These are phyloP conservation scores for Lipomyces japonicus DNA, from an alignment of 805 yeast species.

Conservation along the genomic window DNA sequence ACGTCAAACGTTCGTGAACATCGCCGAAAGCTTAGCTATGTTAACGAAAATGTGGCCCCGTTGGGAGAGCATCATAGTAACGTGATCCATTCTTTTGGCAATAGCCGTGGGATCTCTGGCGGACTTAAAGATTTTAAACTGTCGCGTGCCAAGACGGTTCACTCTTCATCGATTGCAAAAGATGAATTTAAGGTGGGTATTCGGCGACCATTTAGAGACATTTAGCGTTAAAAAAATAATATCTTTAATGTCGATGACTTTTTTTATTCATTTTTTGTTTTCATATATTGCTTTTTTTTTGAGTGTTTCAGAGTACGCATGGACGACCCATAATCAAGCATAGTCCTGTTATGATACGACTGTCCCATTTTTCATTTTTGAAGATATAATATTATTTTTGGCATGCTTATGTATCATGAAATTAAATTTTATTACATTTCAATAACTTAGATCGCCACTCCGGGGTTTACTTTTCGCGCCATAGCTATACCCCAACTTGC, in stretches of 20 bases:
- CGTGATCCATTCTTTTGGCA: neutral
- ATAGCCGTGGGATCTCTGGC: neutral
- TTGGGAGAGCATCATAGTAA: slow-evolving; percentile 12
- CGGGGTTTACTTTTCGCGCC: too few species aligned
- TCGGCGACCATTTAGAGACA: slow-evolving; percentile 2
- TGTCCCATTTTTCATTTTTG: too few species aligned
- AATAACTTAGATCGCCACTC: too few species aligned
- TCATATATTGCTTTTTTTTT: too few species aligned
- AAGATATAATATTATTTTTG: too few species aligned
- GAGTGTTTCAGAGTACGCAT: too few species aligned
- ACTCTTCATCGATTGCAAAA: slow-evolving; percentile 3
- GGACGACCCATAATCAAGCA: too few species aligned
- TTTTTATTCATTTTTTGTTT: neutral
- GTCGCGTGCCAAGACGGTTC: slow-evolving; percentile 15
- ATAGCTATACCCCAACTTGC: too few species aligned
- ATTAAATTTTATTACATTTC: too few species aligned
- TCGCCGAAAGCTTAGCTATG: slow-evolving; percentile 14
- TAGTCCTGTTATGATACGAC: too few species aligned
- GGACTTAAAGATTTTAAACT: slow-evolving; percentile 21
- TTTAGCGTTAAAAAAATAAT: neutral
- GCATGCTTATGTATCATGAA: too few species aligned
- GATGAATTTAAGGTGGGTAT: neutral
- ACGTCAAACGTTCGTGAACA: slow-evolving; percentile 5
- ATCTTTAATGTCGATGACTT: neutral
- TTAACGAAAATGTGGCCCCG: slow-evolving; percentile 18